Base-by-base conservation (phyloP, 2,329 filamentous ascomycete species). In the Pestalotiopsis sp. region DNA sequence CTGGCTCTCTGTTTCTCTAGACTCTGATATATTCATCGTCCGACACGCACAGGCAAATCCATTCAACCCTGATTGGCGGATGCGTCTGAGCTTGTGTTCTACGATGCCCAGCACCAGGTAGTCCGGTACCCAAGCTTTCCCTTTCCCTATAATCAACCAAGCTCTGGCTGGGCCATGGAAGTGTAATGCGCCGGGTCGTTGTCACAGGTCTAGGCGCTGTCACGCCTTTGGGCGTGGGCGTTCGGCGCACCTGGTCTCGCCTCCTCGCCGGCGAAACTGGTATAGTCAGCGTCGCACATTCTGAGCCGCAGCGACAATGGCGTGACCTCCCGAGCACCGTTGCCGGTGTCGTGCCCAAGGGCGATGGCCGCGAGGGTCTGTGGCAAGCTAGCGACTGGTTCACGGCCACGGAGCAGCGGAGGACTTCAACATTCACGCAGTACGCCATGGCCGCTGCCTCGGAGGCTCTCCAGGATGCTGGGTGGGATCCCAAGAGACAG, bases 381-480 rank as follows among this genome's bases (percentile, higher is more conserved):
- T 91, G 87, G 89, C 78, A 80, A 38, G 76, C 86, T 1, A 79
- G 81, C 12, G 85, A 90, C 73, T 91, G 88, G 86, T 75, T 90
- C 65, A 80, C 78, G 60, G 77, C 80, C 27, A 77, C 83, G 1
- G 88, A 90, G 68, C 85, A 88, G 76, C 89, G 94, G 4, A 92
- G 93, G 76, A 97, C 97, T 90, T 94, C 96, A n/a, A 86, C 84
- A 27, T 98, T 98, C 78, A 89, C 94, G 4, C 95, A 98, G 79
- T 98, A 97, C 82, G 95, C 95, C 14, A 87, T 97, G 76, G 94
- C 93, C 13, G 94, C 95, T 2, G 88, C 93, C 0, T 89, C 93
- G 65, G 96, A 98, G 87, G 96, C 96, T 0, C 83, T 99, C 65
- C 81, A 88, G 36, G 94, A 98, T 83, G 92, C 95, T 0, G 89